Percentiles rank a stretch among this genome's conserved stretches.
phyloP scores from a whole-genome alignment of 805 yeast genomes.

The Candida boidinii region DNA sequence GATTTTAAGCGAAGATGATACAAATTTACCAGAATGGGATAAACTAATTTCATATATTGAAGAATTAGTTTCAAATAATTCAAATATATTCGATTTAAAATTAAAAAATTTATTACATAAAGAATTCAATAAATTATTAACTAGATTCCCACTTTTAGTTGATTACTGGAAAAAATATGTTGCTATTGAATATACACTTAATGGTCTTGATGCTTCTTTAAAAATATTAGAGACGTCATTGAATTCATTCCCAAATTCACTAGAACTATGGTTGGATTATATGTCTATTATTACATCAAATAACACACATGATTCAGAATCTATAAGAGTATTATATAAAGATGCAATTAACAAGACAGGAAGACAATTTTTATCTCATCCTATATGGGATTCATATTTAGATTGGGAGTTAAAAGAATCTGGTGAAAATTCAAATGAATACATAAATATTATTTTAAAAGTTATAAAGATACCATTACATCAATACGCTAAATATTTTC shows the following conservation, averaged over 20 bases:
- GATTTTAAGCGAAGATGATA: constrained; percentile 15
- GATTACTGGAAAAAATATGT: constrained; percentile 59
- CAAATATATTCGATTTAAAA: constrained; percentile 8
- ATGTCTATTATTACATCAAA: constrained; percentile 42
- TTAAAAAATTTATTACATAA: constrained; percentile 10
- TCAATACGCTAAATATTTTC: constrained; percentile 75
- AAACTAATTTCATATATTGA: constrained; percentile 17
- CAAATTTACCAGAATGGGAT: constrained; percentile 17
- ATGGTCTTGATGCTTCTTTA: constrained; percentile 45
- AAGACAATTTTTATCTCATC: constrained; percentile 64
- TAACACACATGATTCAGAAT: constrained; percentile 19
- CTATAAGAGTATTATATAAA: constrained; percentile 35
- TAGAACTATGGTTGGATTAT: constrained; percentile 67
- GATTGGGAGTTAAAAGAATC: constrained; percentile 41
- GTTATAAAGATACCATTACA: constrained; percentile 63
- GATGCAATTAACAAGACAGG: constrained; percentile 51
- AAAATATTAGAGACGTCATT: constrained; percentile 35
- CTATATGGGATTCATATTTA: constrained; percentile 74
- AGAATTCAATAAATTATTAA: constrained; percentile 35
- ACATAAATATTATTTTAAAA: constrained; percentile 32
- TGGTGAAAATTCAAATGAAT: constrained; percentile 27
- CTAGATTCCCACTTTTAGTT: constrained; percentile 48
- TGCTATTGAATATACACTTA: constrained; percentile 44
- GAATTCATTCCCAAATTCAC: constrained; percentile 42
- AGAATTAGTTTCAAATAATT: constrained; percentile 13